These are phyloP conservation scores for Entrophospora sp. DNA, from an alignment of 192 early-diverging fungal genomes.

Conservation along the genomic window DNA sequence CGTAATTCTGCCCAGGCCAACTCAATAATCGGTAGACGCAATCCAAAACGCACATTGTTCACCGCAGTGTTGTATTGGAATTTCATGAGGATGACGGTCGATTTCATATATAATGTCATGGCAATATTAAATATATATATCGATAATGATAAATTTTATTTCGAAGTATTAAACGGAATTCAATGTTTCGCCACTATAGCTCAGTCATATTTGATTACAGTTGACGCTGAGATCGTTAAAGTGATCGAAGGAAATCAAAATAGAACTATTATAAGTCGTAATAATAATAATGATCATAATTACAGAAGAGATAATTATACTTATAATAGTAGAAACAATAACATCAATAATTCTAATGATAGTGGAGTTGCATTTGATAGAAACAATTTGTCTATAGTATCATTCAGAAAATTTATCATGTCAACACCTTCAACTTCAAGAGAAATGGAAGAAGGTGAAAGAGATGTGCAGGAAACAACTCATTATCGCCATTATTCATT, in stretches of 20 bases:
- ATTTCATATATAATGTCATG: neutral
- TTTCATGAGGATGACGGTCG: neutral
- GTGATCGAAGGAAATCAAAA: slow-evolving; percentile 1
- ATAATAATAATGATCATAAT: no score
- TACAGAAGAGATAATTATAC: no score
- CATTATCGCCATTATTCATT: no score
- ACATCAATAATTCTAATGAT: no score
- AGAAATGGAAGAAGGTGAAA: no score
- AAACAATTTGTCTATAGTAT: no score
- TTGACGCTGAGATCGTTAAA: slow-evolving; percentile 17
- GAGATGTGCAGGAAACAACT: no score
- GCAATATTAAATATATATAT: neutral
- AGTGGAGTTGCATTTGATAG: no score
- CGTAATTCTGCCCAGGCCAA: neutral
- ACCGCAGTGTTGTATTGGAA: slow-evolving; percentile 15
- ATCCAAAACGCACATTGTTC: neutral
- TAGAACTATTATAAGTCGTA: no score
- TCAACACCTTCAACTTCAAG: no score
- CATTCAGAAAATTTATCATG: no score
- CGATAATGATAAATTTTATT: neutral
- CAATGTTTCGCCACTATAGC: neutral
- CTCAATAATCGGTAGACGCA: neutral
- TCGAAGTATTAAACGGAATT: neutral
- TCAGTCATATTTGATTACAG: slow-evolving; percentile 11
- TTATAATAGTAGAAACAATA: no score